Conservation (phyloP, 805 yeast species). For the Saturnispora besseyi region DNA sequence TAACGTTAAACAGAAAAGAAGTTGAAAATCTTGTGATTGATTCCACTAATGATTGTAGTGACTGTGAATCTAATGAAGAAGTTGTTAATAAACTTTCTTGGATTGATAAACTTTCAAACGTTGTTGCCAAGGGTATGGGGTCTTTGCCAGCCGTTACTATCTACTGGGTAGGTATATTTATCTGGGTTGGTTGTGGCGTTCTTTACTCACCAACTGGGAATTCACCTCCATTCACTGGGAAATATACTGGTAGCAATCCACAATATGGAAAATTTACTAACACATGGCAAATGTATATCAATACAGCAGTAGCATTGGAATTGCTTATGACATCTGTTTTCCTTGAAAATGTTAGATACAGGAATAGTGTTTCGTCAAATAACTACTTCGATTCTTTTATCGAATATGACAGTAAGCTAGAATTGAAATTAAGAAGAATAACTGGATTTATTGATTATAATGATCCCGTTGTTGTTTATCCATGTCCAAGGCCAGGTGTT, state of each 20-base stretch:
- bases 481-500: conserved; percentile 12
- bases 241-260: background rate
- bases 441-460: conserved; percentile 13
- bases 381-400: conserved; percentile 15
- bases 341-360: conserved; percentile 31
- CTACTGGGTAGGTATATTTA: conserved; percentile 32
- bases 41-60: conserved; percentile 6
- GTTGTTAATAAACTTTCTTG: conserved; percentile 21
- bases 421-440: conserved; percentile 10
- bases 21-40: background rate
- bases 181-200: conserved; percentile 27
- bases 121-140: conserved; percentile 23
- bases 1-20: background rate
- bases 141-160: conserved; percentile 25
- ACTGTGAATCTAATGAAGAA: background rate
- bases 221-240: conserved; percentile 13
- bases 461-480: conserved; percentile 24
- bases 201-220: conserved; percentile 21
- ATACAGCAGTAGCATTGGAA: conserved; percentile 33
- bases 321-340: conserved; percentile 28
- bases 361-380: conserved; percentile 27
- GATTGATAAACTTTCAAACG: conserved; percentile 29
- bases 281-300: conserved; percentile 34
- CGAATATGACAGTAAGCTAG: conserved; percentile 26
- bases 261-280: conserved; percentile 23